phyloP scores from a whole-genome alignment of 257 asterid genomes.

The Nicotiana knightiana region DNA sequence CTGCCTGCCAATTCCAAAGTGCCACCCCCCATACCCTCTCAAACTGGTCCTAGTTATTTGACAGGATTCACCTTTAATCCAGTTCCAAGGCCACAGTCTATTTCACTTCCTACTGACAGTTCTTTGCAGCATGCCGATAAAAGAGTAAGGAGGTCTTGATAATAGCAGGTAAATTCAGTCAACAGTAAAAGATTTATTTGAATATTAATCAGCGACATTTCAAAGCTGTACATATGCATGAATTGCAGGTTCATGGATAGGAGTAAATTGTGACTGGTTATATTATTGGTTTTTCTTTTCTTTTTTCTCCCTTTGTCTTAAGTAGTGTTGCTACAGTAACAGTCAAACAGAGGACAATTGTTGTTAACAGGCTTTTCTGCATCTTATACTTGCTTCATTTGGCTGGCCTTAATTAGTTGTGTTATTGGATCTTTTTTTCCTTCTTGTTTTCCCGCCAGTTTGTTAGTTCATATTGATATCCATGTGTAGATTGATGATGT shows the following conservation, averaged over 20 bases:
- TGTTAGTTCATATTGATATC: not conserved
- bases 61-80: constrained; percentile 9
- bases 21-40: constrained; percentile 11
- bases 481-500: not conserved
- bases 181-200: not conserved
- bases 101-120: not conserved
- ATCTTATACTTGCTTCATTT: not conserved
- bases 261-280: not conserved
- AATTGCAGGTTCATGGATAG: constrained; percentile 1
- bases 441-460: not conserved
- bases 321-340: not conserved
- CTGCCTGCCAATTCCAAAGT: constrained; percentile 4
- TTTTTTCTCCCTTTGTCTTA: not conserved
- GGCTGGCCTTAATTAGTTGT: not conserved
- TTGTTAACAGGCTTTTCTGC: constrained; percentile 1
- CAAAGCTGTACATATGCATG: constrained; percentile 8
- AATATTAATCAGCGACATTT: not conserved
- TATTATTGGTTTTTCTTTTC: not conserved
- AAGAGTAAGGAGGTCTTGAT: constrained; percentile 13
- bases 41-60: constrained; percentile 8
- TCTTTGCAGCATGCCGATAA: constrained; percentile 4
- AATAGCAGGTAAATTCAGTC: not conserved
- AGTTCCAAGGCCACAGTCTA: constrained; percentile 3
- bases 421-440: not conserved
- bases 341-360: not conserved